Percentiles rank a stretch among this genome's conserved stretches.
phyloP scores from a whole-genome alignment of 192 early-diverging fungal species.

The Coemansia interrupta region DNA sequence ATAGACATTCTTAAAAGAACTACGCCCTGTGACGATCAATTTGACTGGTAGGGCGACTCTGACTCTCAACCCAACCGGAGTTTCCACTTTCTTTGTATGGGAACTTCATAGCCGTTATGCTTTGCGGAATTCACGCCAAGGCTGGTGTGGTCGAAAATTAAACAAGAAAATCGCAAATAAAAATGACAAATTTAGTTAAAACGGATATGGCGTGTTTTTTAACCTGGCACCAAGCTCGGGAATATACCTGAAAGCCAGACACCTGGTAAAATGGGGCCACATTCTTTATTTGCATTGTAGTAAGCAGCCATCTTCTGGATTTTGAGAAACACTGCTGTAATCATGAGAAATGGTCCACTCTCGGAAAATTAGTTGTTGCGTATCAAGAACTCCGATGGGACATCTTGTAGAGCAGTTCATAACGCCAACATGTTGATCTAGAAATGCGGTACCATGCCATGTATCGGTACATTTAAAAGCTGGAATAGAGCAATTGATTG shows the following conservation, averaged over 20 bases:
- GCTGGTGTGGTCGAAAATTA: no score
- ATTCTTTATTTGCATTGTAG: background rate
- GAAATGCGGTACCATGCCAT: no score
- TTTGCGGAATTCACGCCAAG: no score
- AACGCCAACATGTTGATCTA: no score
- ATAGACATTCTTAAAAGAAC: background rate
- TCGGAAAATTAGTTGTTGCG: no score
- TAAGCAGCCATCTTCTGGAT: background rate
- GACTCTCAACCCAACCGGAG: background rate
- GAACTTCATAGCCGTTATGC: background rate
- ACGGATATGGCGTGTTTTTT: constrained; percentile 11
- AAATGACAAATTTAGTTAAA: background rate
- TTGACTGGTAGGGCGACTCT: background rate
- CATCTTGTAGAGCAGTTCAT: no score
- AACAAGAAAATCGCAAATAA: no score
- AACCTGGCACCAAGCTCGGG: background rate
- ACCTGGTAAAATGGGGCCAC: background rate
- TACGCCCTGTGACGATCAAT: background rate
- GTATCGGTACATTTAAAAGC: no score
- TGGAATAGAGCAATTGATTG: no score
- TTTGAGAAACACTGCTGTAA: no score
- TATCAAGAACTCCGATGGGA: no score
- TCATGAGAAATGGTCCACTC: no score
- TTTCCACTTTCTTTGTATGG: background rate
- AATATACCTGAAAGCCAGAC: background rate